Evolutionary conservation across 768 basidiomycete species (phyloP), one percentile per base, ranked within the genome.

Genomic region (Boletus sensibilis): DNA sequence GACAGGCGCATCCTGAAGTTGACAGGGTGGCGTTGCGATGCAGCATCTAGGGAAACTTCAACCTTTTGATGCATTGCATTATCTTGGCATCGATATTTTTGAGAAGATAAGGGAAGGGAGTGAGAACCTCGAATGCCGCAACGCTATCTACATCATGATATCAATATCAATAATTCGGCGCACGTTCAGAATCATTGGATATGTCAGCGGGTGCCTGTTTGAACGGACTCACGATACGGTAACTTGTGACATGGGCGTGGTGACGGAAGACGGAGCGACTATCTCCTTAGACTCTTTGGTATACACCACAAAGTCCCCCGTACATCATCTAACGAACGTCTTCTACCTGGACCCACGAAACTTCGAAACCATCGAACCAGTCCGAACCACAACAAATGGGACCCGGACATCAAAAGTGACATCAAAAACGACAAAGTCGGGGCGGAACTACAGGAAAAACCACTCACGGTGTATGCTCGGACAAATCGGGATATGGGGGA

Each of bases 1-100:
- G 54, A 55, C 38, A 48, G 25, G 10, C 14, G 38, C 65, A 67
- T 67, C 0, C 20, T 45, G 23, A 13, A 45, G 52, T 46, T 40
- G 29, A 29, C 6, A 6, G 46, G 27, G 43, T 8, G 41, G 49
- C 20, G 45, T 49, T 40, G 33, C 16, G 29, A 27, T n/a, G 38
- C 31, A 14, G 12, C 23, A 21, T 7, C n/a, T 5, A 16, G 13
- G 1, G 10, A 11, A 33, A 13, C 25, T 10, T 33, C 21, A 35
- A 31, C 41, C 41, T 57, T 64, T 64, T 60, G 44, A 60, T 39
- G 14, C 16, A 18, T 20, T n/a, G 4, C 23, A 34, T 45, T 46
- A 57, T 64, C 62, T 52, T n/a, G 48, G 47, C 29, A n/a, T 25
- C 21, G 16, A 6, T 52, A 41, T 40, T 43, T 29, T 47, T 43